Evolutionary conservation across 1,284 basidiomycete genomes (phyloP).

Genomic region (Cutaneotrichosporon sp.): DNA sequence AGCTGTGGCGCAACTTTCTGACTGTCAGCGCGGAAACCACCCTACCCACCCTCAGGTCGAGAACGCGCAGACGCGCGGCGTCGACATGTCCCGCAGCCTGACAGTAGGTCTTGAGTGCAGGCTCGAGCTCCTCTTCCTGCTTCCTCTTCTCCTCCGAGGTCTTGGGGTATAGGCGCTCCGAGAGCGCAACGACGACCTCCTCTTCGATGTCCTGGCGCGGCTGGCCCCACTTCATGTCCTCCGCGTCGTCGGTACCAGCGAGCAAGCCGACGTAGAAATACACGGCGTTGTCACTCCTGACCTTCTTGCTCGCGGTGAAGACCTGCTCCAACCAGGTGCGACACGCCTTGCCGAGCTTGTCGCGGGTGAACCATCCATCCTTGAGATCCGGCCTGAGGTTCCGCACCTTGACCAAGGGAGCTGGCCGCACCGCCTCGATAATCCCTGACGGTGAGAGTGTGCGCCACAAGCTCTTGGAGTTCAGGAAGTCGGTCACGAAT

Average conservation of each 20-base stretch:
- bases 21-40: neutral
- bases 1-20: slow-evolving; percentile 17
- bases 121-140: slow-evolving; percentile 3
- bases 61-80: slow-evolving; percentile 21
- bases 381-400: slow-evolving; percentile 15
- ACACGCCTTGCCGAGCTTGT: slow-evolving; percentile 20
- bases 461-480: slow-evolving; percentile 34
- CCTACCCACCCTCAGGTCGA: slow-evolving; percentile 29
- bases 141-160: slow-evolving; percentile 11
- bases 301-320: slow-evolving; percentile 10
- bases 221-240: slow-evolving; percentile 33
- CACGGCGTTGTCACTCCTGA: neutral
- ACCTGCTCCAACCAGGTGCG: slow-evolving; percentile 19
- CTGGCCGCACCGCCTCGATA: slow-evolving; percentile 15
- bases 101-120: slow-evolving; percentile 21
- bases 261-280: slow-evolving; percentile 27
- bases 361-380: slow-evolving; percentile 21
- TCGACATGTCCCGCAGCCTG: slow-evolving; percentile 23
- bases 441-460: slow-evolving; percentile 9
- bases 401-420: slow-evolving; percentile 10
- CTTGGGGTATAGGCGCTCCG: slow-evolving; percentile 9
- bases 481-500: slow-evolving; percentile 27
- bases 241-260: slow-evolving; percentile 27
- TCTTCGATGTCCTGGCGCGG: slow-evolving; percentile 33
- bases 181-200: slow-evolving; percentile 28